Base-by-base conservation (phyloP, 2,329 filamentous ascomycete genomes). In the Cladosporium velox region DNA sequence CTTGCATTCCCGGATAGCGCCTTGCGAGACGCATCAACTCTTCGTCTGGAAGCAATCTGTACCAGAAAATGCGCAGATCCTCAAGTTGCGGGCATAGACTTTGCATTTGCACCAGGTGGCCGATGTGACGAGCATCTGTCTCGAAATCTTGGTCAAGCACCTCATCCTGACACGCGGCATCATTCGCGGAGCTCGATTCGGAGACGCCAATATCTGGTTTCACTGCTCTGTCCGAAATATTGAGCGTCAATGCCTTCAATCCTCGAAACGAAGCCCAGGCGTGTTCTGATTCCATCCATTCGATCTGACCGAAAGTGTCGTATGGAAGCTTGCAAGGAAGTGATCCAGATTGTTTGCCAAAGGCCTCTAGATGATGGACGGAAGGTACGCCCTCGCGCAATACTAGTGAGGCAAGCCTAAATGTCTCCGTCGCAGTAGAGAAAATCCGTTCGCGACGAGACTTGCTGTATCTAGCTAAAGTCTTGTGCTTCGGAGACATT, bases 1-100 rank as follows among this genome's bases (percentile, higher is more conserved):
- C 30, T n/a, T 32, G 21, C 24, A 18, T 2, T 2, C 24, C 24
- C 34, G 52, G 18, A 28, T 8, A 12, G 14, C 26, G 2, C 24
- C 49, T 34, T 11, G 28, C 18, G 52, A 32, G 28, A 18, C n/a
- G 21, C 28, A 32, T 11, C 11, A 55, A 32, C 26, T 54, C 28
- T n/a, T 55, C 52, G 15, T 10, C 14, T n/a, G 24, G 35, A 49
- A 34, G 10, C 0, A 69, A 24, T 18, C 54, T 26, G 34, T 65
- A 66, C 57, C 59, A 66, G 24, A 64, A 54, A 8, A 69, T 10
- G 14, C 67, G 64, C 5, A 69, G 47, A 14, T 65, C 64, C 32
- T 65, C 62, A 26, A 69, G 52, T 18, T 66, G 49, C 21, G 24
- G 21, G 21, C 66, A 68, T 14, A 65, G 47, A 8, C 52, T 52